phyloP scores from a whole-genome alignment of 2,329 filamentous ascomycete genomes.

The Emydomyces testavorans region DNA sequence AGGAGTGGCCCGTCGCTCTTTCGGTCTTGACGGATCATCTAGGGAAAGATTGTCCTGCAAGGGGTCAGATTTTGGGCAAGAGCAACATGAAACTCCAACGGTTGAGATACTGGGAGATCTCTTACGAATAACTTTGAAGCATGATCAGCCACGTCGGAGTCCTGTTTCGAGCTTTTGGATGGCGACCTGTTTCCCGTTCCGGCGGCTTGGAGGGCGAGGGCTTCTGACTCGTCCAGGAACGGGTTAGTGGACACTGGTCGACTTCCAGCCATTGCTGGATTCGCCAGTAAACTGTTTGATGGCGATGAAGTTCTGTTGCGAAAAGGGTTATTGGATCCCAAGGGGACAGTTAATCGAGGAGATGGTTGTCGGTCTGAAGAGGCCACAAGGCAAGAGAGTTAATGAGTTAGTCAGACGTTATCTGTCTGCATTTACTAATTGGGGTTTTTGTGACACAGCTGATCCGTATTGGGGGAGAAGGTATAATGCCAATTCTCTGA shows the following conservation, averaged over 20 bases:
- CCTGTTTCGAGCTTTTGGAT: conserved; percentile 19
- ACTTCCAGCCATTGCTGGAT: conserved; percentile 13
- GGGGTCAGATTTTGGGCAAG: conserved; percentile 8
- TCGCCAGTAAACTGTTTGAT: conserved; percentile 24
- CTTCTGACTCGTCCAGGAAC: conserved; percentile 44
- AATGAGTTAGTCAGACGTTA: background rate
- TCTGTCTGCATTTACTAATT: background rate
- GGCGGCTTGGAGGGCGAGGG: conserved; percentile 28
- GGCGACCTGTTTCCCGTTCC: conserved; percentile 24
- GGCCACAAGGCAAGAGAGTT: conserved; percentile 9
- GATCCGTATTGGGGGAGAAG: too few species aligned
- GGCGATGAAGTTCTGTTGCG: conserved; percentile 38
- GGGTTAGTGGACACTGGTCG: conserved; percentile 50
- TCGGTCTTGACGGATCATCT: conserved; percentile 27
- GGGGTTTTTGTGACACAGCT: background rate
- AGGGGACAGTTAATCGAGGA: conserved; percentile 24
- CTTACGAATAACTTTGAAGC: conserved; percentile 51
- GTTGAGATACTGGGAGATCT: conserved; percentile 16
- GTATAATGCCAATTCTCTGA: too few species aligned
- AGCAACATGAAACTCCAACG: background rate
- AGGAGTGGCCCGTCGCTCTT: conserved; percentile 20
- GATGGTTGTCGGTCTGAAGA: conserved; percentile 25
- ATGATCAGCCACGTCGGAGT: conserved; percentile 36
- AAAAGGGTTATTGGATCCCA: conserved; percentile 42
- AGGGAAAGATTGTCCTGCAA: conserved; percentile 33